Base-by-base conservation (phyloP, 2,329 filamentous ascomycete genomes). In the Phialemoniopsis sp. region DNA sequence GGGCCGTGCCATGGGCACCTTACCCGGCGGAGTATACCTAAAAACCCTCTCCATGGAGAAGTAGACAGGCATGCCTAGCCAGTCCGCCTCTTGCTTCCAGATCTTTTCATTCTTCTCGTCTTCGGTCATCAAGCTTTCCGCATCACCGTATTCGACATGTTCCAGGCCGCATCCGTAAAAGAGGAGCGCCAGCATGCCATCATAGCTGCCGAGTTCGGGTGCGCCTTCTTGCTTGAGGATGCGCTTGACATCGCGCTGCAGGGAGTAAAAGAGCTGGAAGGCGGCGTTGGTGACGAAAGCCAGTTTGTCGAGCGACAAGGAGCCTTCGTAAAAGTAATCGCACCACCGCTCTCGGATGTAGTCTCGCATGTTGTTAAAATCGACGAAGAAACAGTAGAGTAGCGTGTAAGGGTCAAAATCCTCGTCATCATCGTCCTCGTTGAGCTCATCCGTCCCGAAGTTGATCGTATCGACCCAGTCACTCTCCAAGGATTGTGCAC, bases 301-400 rank as follows among this genome's bases (percentile, higher is more conserved):
- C 8, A 60, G 46, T 3, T 47, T 52, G 29, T 47, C 40, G 12
- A 53, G 44, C 30, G 43, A 46, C 10, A 48, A 46, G 9, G 45
- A 57, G 30, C 46, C 43, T 34, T 48, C 50, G 29, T 47, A 59
- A 37, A 36, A 55, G 43, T 58, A 60, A 33, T 61, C 57, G 38
- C 51, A 54, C 56, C 57, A 61, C 12, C 50, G 46, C 33, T 60
- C 57, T 7, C 42, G 37, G 6, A 61, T 39, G 36, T 57, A 52
- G 29, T 53, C 50, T 14, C 55, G 49, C 37, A 60, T 53, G 28
- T 35, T 29, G 38, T 57, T 60, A 44, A 56, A 59, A 40, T 60
- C 58, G 13, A 55, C 54, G 40, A 61, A 61, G 40, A 59, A 58
- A 43, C 56, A 60, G 35, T 59, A 59, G 16, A 62, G 42, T 36